Base-by-base conservation (phyloP, 371 early-diverging fungal species). In the Mortierella sp. region DNA sequence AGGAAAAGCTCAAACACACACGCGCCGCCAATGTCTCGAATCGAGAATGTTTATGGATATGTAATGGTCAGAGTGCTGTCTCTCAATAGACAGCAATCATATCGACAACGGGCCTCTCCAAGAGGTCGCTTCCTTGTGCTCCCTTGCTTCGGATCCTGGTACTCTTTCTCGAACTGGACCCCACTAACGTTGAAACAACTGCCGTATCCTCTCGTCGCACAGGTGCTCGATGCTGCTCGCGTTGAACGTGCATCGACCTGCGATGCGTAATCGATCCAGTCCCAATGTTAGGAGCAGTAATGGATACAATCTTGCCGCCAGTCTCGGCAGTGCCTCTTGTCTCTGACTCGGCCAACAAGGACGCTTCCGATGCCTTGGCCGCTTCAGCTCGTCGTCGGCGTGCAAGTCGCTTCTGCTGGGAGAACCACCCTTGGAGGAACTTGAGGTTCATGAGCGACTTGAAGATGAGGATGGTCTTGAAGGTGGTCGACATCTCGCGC, bases 361-460 rank as follows among this genome's bases (percentile, higher is more conserved):
- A 61, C 13, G 37, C 64, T 46, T 46, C 48, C 5, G 64, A 37
- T 19, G 64, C 37, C 24, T 64, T 64, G 64, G 64, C 51, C 4
- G 21, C 28, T 21, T 51, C 71, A 21, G 51, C 34, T 9, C 34
- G 34, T 37, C 64, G 34, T 24, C 10, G 5, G 37, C 37, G 64
- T 31, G 75, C 40, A 8, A 82, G 82, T 4, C 79, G 72, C 53
- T 67, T 82, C 48, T 82, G 82, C 46, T 82, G 82, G 9, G 53
- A 64, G 54, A 82, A 44, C 82, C 74, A 78, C 37, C 78, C 82
- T 3, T 50, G 31, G 28, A 82, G 70, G 67, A 82, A 78, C 61
- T 76, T 78, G 73, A 78, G 69, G 64, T 82, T 70, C 73, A 82
- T 57, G 34, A 44, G 26, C 10, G 69, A 69, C 54, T 78, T 82